Evolutionary conservation across 208 protist species (phyloP), one percentile per base, ranked within the genome.

Genomic region (Crithidia sp.): DNA sequence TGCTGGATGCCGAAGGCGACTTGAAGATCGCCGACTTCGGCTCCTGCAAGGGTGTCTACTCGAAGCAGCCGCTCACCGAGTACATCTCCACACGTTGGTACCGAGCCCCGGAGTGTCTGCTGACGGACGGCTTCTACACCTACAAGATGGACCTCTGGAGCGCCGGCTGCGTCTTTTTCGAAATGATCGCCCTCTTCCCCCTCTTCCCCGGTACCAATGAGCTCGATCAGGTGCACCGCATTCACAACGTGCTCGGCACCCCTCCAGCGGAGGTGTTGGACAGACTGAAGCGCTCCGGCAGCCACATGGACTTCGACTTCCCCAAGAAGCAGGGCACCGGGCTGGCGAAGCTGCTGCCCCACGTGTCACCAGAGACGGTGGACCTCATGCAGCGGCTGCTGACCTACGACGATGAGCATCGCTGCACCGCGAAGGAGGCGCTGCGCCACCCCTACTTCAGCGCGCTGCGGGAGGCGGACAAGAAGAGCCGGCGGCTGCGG

Each of bases 31-130:
- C 93, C 4, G 96, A 98, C 81, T 98, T 98, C 83, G 96, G 96
- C 12, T 94, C 95, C 3, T 95, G 90, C 73, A 86, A 89, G 56
- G 93, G 89, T 52, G 77, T 91, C 19, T 89, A 95, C 70, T 85
- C 83, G 28, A 93, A 93, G 67, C 82, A 85, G 63, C 86, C 89
- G 37, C 78, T 97, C 45, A 98, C 95, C 3, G 93, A 97, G 76
- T 98, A 98, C 81, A 95, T 97, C 66, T 95, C 94, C 10, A 98
- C 92, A 0, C 79, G 96, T 54, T 98, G 96, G 95, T 98, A 98
- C 77, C 90, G 95, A 44, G 92, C 96, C 17, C 96, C 95, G 7
- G 95, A 98, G 84, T 95, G 96, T 77, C 65, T 98, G 55, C 81
- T 98, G 39, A 95, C 90, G 10, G 79, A 93, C 67, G 94, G 90